Percentiles rank a stretch among this genome's conserved stretches.
These are phyloP conservation scores for Fusarium bactridioides DNA, from an alignment of 2,329 filamentous ascomycete species.

Conservation along the genomic window DNA sequence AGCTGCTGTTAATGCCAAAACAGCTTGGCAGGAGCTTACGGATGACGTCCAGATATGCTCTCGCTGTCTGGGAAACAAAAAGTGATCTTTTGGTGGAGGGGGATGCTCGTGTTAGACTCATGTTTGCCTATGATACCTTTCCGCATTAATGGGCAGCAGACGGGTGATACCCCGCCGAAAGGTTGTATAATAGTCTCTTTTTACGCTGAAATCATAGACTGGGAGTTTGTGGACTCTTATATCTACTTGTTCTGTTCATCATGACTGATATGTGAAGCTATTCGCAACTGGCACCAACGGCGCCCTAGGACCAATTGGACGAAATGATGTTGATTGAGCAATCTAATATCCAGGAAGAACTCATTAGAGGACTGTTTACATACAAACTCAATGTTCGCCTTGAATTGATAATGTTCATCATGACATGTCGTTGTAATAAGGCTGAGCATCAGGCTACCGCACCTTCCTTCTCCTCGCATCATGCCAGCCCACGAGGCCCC, in stretches of 20 bases:
- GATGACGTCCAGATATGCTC: conserved; percentile 25
- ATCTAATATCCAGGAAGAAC: no score
- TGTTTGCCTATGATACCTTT: conserved; percentile 38
- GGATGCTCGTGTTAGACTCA: conserved; percentile 35
- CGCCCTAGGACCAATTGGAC: not conserved
- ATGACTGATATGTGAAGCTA: not conserved
- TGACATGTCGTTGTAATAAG: not conserved
- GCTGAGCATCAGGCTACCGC: not conserved
- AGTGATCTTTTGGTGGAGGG: conserved; percentile 35
- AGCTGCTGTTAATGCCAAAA: conserved; percentile 19
- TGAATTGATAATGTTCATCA: not conserved
- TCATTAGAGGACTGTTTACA: no score
- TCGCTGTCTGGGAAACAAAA: conserved; percentile 29
- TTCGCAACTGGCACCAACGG: not conserved
- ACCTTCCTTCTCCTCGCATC: not conserved
- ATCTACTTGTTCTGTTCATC: not conserved
- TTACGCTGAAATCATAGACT: conserved; percentile 40
- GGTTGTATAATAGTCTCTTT: conserved; percentile 42
- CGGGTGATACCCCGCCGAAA: conserved; percentile 36
- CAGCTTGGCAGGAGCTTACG: conserved; percentile 27
- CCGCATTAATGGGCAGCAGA: conserved; percentile 40
- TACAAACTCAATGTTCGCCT: not conserved
- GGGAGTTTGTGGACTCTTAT: conserved; percentile 32
- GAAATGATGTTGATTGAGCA: not conserved
- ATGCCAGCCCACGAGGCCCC: not conserved